These are phyloP conservation scores for Aspergillus indologenus DNA, from an alignment of 495 filamentous ascomycete species.

Conservation along the genomic window DNA sequence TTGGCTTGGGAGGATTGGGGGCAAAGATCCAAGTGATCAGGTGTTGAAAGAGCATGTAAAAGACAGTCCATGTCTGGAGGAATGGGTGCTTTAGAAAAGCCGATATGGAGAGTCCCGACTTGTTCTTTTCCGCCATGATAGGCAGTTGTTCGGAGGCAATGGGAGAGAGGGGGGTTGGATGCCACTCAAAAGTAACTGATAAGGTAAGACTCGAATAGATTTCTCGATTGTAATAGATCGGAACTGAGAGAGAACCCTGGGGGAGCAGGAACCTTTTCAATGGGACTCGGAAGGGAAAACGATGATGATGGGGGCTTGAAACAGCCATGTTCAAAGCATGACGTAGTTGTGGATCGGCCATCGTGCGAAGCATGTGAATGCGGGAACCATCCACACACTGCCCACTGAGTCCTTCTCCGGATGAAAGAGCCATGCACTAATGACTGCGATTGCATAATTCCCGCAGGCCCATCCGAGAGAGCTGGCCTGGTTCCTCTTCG, in stretches of 20 bases:
- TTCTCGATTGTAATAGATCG: background rate
- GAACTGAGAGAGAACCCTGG: background rate
- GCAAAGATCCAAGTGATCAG: slow-evolving; percentile 64
- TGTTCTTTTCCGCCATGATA: slow-evolving; percentile 1
- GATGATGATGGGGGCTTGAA: slow-evolving; percentile 1
- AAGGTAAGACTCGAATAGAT: background rate
- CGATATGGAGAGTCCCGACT: slow-evolving; percentile 6
- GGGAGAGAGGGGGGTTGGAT: background rate
- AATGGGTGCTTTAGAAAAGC: slow-evolving; percentile 34
- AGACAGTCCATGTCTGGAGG: slow-evolving; percentile 47
- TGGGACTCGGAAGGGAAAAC: background rate
- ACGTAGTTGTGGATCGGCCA: slow-evolving; percentile 5
- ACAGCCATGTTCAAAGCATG: background rate
- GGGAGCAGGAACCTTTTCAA: background rate
- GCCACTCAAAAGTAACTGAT: background rate
- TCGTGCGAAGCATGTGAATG: slow-evolving; percentile 3
- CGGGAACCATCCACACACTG: background rate
- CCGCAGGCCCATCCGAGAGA: background rate
- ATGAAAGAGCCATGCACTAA: background rate
- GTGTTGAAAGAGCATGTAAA: slow-evolving; percentile 67
- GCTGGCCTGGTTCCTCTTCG: background rate
- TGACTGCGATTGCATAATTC: background rate
- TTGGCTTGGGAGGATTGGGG: slow-evolving; percentile 62
- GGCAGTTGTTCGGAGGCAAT: background rate
- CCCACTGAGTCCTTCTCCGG: background rate